Base-by-base conservation (phyloP, 371 early-diverging fungal genomes). In the Mucor circinelloides region DNA sequence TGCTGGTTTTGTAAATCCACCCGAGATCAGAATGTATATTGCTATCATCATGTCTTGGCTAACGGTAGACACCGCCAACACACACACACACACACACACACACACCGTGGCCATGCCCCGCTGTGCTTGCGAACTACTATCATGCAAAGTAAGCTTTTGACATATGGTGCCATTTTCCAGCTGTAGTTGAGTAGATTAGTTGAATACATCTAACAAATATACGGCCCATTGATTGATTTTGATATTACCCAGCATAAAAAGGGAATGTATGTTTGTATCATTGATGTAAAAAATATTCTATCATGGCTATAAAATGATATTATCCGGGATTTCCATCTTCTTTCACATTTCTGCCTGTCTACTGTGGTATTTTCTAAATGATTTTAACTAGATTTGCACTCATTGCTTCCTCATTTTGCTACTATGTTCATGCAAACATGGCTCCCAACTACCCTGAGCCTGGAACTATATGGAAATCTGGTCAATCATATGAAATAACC, bases 361-460 rank as follows among this genome's bases (percentile, higher is more conserved):
- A 32, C 17, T 57, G 1, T 28, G 12, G 7, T 23, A 58, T 50
- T 52, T 50, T 27, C 52, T 52, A 52, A 27, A 52, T 58, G 58
- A 13, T 62, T 17, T 50, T 68, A 15, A 25, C 46, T 40, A 56
- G 27, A 25, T 3, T 62, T 28, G 15, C 44, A 12, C 58, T 68
- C 17, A 34, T 40, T 38, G 27, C 23, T 17, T 58, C 36, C 10
- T 15, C 57, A 19, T 21, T 36, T 36, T 67, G 60, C 40, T 30
- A 30, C 0, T 57, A 58, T 56, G 73, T 64, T 17, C 25, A 58
- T 10, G 74, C 73, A 25, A 48, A 66, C 52, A 70, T 83, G 60
- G 72, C 84, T 38, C 84, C 84, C 8, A 75, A 70, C 34, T 70
- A 74, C 52, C 84, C 84, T 46, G 79, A 76, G 38, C 84, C 84